These are phyloP conservation scores for Chenopodium berlandieri DNA, from an alignment of 148 eudicot genomes.

Conservation along the genomic window DNA sequence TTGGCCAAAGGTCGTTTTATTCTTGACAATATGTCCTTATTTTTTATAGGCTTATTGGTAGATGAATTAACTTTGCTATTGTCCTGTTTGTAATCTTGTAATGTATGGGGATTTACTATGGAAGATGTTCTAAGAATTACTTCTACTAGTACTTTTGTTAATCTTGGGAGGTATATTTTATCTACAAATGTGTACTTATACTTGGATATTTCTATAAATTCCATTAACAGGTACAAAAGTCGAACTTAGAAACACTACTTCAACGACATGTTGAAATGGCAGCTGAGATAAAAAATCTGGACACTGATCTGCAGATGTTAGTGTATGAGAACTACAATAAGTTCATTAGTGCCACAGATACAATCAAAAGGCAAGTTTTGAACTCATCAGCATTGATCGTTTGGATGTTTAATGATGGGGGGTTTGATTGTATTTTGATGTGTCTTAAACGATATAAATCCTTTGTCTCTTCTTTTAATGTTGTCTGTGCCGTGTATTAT, in stretches of 20 bases:
- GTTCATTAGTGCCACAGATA: constrained; percentile 96
- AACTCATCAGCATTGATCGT: background rate
- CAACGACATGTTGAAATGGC: constrained; percentile 99
- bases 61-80: background rate
- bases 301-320: constrained; percentile 97
- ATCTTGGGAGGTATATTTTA: background rate
- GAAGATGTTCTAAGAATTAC: background rate
- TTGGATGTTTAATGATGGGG: background rate
- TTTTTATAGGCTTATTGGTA: background rate
- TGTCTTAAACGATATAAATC: background rate
- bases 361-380: constrained; percentile 71
- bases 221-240: constrained; percentile 65
- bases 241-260: constrained; percentile 84
- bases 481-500: constrained; percentile 6
- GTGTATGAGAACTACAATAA: constrained; percentile 98
- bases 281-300: constrained; percentile 96
- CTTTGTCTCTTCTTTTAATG: background rate
- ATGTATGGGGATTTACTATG: background rate
- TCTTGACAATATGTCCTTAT: too few relatives aligned
- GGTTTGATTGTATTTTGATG: constrained; percentile 1
- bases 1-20: too few relatives aligned
- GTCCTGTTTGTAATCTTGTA: background rate
- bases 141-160: too few relatives aligned
- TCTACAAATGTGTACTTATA: constrained; percentile 2
- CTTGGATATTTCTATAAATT: constrained; percentile 6